These are phyloP conservation scores for Kodamaea sp. DNA, from an alignment of 1,139 yeast species.

Conservation along the genomic window DNA sequence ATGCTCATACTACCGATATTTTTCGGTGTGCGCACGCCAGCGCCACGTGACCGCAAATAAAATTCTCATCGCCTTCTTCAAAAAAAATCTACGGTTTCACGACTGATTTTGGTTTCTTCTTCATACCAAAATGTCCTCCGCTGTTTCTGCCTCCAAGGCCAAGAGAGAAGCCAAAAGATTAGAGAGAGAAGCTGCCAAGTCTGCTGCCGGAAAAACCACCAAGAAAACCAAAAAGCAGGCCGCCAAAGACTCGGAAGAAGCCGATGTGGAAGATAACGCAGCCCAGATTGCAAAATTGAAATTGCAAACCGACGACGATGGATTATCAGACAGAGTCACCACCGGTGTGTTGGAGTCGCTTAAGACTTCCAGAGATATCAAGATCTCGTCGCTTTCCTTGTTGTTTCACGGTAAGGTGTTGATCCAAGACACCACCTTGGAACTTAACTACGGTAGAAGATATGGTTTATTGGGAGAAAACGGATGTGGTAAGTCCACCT, in stretches of 20 bases:
- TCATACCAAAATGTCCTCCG: slow-evolving; percentile 44
- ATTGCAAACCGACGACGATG: slow-evolving; percentile 90
- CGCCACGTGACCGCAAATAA: slow-evolving; percentile 3
- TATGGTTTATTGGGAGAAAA: slow-evolving; percentile 97
- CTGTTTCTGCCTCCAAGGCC: slow-evolving; percentile 88
- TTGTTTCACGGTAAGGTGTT: slow-evolving; percentile 97
- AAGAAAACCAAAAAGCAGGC: slow-evolving; percentile 59
- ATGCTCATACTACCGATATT: no score
- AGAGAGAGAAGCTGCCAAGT: slow-evolving; percentile 62
- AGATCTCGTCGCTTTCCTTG: slow-evolving; percentile 84
- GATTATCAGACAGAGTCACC: slow-evolving; percentile 94
- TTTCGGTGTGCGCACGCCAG: background rate
- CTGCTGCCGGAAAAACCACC: slow-evolving; percentile 73
- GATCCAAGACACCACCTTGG: slow-evolving; percentile 87
- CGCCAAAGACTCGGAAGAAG: slow-evolving; percentile 59
- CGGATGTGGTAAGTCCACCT: slow-evolving; percentile 98
- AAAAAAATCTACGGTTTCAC: slow-evolving; percentile 2
- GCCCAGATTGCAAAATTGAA: slow-evolving; percentile 83
- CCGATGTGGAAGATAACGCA: slow-evolving; percentile 63
- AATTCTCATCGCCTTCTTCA: slow-evolving; percentile 12
- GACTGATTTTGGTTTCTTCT: slow-evolving; percentile 1
- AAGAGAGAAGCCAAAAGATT: slow-evolving; percentile 89
- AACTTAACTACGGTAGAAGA: slow-evolving; percentile 95
- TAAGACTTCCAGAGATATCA: slow-evolving; percentile 89
- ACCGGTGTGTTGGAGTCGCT: slow-evolving; percentile 95